phyloP scores from a whole-genome alignment of 495 filamentous ascomycete species.

The Penicillium tannophilum region DNA sequence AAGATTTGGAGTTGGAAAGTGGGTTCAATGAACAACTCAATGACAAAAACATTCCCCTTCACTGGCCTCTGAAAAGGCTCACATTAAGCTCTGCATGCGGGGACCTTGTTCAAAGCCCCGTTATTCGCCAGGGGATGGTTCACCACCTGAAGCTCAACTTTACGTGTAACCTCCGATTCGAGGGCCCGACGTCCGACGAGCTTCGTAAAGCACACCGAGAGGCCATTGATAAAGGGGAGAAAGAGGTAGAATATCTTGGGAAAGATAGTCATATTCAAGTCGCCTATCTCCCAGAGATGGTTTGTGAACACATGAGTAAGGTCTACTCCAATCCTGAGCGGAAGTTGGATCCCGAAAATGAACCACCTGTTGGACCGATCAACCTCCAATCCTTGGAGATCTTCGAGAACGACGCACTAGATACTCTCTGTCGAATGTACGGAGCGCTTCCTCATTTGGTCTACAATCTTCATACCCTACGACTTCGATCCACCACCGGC shows the following conservation, averaged over 20 bases:
- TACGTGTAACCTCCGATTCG: conserved; percentile 28
- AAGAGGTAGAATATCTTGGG: conserved; percentile 12
- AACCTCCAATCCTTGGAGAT: conserved; percentile 26
- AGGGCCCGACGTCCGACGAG: conserved; percentile 22
- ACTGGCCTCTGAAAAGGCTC: conserved; percentile 29
- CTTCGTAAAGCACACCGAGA: conserved; percentile 8
- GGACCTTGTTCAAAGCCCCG: conserved; percentile 22
- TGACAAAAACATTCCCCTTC: conserved; percentile 26
- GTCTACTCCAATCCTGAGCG: conserved; percentile 5
- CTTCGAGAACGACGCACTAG: conserved; percentile 28
- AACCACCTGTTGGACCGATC: conserved; percentile 6
- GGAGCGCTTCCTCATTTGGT: conserved; percentile 27
- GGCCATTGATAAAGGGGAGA: conserved; percentile 19
- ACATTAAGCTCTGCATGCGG: conserved; percentile 12
- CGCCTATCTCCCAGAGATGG: conserved; percentile 15
- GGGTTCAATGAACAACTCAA: conserved; percentile 29
- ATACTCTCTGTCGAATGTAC: conserved; percentile 25
- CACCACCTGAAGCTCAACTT: conserved; percentile 23
- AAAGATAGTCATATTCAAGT: conserved; percentile 17
- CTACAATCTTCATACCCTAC: conserved; percentile 19
- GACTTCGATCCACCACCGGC: conserved; percentile 24
- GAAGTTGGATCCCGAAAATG: conserved; percentile 14
- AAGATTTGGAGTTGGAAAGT: conserved; percentile 17
- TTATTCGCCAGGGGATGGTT: conserved; percentile 25
- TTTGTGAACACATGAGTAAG: conserved; percentile 13